Percentiles rank a stretch among this genome's conserved stretches.
Conservation (phyloP, 768 basidiomycete genomes). For the Russula sp. region DNA sequence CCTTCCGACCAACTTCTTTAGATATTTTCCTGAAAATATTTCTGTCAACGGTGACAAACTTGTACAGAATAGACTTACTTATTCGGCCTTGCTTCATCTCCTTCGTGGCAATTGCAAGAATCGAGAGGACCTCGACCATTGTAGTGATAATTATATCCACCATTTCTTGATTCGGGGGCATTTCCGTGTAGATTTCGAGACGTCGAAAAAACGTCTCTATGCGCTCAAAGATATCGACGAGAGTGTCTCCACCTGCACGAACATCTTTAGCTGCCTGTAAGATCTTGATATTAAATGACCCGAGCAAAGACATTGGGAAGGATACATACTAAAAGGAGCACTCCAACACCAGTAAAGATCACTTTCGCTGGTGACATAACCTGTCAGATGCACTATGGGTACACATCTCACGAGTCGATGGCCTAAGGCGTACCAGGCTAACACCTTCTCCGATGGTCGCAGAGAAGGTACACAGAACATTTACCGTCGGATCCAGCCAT, state of each 20-base stretch:
- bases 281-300: neutral
- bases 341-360: neutral
- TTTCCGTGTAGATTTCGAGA: neutral
- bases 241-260: neutral
- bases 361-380: neutral
- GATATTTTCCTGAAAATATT: neutral
- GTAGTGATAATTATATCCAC: neutral
- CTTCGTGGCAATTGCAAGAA: conserved; percentile 2
- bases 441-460: too few relatives aligned
- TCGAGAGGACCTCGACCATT: conserved; percentile 2
- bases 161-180: neutral
- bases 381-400: neutral
- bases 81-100: neutral
- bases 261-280: neutral
- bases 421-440: too few relatives aligned
- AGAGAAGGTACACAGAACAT: too few relatives aligned
- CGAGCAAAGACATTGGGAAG: neutral
- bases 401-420: too few relatives aligned
- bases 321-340: neutral
- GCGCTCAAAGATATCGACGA: neutral
- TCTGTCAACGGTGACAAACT: neutral
- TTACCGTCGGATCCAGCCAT: too few relatives aligned
- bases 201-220: neutral
- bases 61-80: too few relatives aligned
- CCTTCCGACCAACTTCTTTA: neutral